phyloP scores from a whole-genome alignment of 495 filamentous ascomycete species.

The Penicillium alfredii region DNA sequence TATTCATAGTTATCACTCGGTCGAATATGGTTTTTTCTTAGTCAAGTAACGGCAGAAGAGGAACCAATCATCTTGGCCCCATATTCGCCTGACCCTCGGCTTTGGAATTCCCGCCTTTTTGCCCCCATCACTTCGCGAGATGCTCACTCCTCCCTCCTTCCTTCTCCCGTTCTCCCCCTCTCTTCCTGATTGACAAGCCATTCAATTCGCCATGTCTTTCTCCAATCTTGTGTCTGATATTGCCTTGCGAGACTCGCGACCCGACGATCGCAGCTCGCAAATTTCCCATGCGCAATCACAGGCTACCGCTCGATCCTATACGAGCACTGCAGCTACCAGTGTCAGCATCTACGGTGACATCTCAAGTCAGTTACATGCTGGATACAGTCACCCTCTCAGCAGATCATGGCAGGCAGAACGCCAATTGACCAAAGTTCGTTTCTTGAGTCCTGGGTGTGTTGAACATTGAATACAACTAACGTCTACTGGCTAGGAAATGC shows the following conservation, averaged over 20 bases:
- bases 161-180: neutral
- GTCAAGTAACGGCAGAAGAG: too few species aligned
- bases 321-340: conserved; percentile 86
- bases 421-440: conserved; percentile 88
- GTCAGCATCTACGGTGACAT: conserved; percentile 91
- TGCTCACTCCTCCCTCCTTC: too few species aligned
- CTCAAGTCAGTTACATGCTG: conserved; percentile 88
- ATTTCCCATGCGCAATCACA: conserved; percentile 65
- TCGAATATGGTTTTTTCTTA: too few species aligned
- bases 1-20: too few species aligned
- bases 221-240: conserved; percentile 85
- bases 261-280: conserved; percentile 56
- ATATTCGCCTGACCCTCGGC: too few species aligned
- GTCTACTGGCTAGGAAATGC: conserved; percentile 65
- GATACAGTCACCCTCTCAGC: conserved; percentile 87
- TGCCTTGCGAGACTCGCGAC: conserved; percentile 59
- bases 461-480: neutral
- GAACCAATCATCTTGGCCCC: too few species aligned
- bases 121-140: too few species aligned
- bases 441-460: neutral
- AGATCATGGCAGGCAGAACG: conserved; percentile 93
- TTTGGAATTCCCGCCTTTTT: too few species aligned
- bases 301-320: conserved; percentile 66
- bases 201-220: conserved; percentile 65
- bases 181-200: neutral